Evolutionary conservation across 2,329 filamentous ascomycete genomes (phyloP).

Genomic region (Fusarium brevicatenulatum): DNA sequence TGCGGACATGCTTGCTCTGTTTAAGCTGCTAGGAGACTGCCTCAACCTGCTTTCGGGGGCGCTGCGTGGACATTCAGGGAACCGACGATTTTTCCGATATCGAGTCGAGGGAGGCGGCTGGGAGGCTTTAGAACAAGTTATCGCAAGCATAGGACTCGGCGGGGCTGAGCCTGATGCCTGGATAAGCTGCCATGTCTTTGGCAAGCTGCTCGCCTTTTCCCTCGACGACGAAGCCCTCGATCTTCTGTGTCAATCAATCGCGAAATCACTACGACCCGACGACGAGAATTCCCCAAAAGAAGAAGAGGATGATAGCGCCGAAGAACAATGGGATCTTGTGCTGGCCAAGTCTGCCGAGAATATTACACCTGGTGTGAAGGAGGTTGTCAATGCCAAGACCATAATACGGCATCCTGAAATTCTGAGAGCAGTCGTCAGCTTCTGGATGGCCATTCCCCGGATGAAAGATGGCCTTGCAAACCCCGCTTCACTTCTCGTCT

Average conservation of each 20-base stretch:
- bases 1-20: slow-evolving; percentile 71
- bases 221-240: slow-evolving; percentile 81
- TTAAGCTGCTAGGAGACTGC: slow-evolving; percentile 76
- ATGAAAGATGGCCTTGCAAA: slow-evolving; percentile 56
- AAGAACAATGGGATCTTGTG: slow-evolving; percentile 53
- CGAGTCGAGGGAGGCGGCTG: slow-evolving; percentile 82
- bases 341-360: slow-evolving; percentile 51
- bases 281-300: slow-evolving; percentile 38
- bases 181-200: slow-evolving; percentile 79
- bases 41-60: slow-evolving; percentile 79
- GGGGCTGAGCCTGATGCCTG: slow-evolving; percentile 74
- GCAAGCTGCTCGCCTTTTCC: slow-evolving; percentile 82
- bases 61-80: slow-evolving; percentile 83
- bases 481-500: slow-evolving; percentile 69
- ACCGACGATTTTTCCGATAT: slow-evolving; percentile 85
- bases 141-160: slow-evolving; percentile 74
- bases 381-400: slow-evolving; percentile 62
- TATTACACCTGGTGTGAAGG: slow-evolving; percentile 55
- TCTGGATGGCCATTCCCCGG: slow-evolving; percentile 71
- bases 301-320: slow-evolving; percentile 47
- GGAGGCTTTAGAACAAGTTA: slow-evolving; percentile 76
- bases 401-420: slow-evolving; percentile 71
- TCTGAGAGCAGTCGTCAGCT: slow-evolving; percentile 68
- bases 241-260: slow-evolving; percentile 69
- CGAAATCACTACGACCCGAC: slow-evolving; percentile 50